These are phyloP conservation scores for Bacidia rubella DNA, from an alignment of 495 filamentous ascomycete genomes.

Conservation along the genomic window DNA sequence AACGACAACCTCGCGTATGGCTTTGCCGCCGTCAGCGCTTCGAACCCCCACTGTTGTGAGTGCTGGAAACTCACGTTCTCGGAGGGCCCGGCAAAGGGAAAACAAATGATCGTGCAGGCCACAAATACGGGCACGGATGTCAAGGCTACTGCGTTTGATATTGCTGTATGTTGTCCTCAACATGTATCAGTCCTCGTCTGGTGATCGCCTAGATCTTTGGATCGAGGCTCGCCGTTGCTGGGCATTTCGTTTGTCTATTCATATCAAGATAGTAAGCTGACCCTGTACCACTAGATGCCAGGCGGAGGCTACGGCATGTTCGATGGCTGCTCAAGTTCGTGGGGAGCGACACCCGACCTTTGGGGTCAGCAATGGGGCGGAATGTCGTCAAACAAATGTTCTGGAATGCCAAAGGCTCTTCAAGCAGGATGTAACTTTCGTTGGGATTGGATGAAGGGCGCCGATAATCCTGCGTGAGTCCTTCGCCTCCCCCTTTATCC, in stretches of 20 bases:
- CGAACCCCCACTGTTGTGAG: conserved; percentile 43
- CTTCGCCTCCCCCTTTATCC: not conserved
- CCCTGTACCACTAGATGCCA: too few relatives aligned
- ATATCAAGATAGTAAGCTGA: too few relatives aligned
- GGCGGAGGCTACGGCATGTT: conserved; percentile 51
- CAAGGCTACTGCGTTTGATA: conserved; percentile 49
- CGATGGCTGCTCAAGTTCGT: conserved; percentile 50
- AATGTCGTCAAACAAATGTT: conserved; percentile 37
- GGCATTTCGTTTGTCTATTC: too few relatives aligned
- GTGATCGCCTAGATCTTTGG: conserved; percentile 48
- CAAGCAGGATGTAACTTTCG: conserved; percentile 52
- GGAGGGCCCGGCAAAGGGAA: too few relatives aligned
- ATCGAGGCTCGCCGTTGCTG: too few relatives aligned
- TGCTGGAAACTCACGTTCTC: conserved; percentile 56
- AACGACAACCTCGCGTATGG: conserved; percentile 43
- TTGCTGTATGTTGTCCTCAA: too few relatives aligned
- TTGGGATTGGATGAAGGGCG: conserved; percentile 50
- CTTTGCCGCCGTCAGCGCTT: conserved; percentile 46
- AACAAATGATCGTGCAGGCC: conserved; percentile 52
- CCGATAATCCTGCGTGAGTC: conserved; percentile 40
- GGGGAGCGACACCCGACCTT: conserved; percentile 37
- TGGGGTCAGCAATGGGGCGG: conserved; percentile 55
- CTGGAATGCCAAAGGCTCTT: conserved; percentile 39
- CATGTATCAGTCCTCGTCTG: too few relatives aligned
- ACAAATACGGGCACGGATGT: conserved; percentile 52